These are phyloP conservation scores for Phytophthora sp. DNA, from an alignment of 352 stramenopile genomes.

Conservation along the genomic window DNA sequence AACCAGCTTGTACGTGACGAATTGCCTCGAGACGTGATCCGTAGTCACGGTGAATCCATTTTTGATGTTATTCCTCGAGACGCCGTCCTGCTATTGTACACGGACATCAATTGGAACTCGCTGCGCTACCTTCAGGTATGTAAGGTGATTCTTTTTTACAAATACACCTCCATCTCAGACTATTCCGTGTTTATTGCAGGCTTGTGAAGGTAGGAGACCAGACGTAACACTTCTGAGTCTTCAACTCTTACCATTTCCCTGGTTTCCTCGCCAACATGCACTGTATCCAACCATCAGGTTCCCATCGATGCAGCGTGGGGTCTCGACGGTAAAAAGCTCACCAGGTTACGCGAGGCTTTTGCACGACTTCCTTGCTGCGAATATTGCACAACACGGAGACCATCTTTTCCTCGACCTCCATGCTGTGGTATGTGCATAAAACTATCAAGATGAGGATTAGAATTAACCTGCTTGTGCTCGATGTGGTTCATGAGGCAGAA, in stretches of 20 bases:
- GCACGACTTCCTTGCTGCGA: slow-evolving; percentile 48
- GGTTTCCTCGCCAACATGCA: slow-evolving; percentile 62
- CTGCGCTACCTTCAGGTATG: slow-evolving; percentile 72
- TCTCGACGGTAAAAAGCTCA: slow-evolving; percentile 46
- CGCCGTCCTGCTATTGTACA: slow-evolving; percentile 76
- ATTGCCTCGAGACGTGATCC: slow-evolving; percentile 40
- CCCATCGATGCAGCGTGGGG: slow-evolving; percentile 36
- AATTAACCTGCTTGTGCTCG: neutral
- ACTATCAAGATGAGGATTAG: too few species aligned
- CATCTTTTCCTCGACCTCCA: slow-evolving; percentile 65
- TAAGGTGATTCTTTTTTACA: neutral
- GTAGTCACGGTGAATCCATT: slow-evolving; percentile 45
- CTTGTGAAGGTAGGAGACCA: slow-evolving; percentile 54
- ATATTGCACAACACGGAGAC: slow-evolving; percentile 29
- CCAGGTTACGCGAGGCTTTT: slow-evolving; percentile 52
- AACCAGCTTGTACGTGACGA: neutral
- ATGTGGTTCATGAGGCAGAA: slow-evolving; percentile 36
- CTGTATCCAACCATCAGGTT: slow-evolving; percentile 50
- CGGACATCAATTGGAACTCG: slow-evolving; percentile 86
- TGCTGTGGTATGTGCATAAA: slow-evolving; percentile 41
- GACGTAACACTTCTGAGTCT: slow-evolving; percentile 79
- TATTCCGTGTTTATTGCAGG: slow-evolving; percentile 11
- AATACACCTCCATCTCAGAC: neutral
- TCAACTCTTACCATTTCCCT: slow-evolving; percentile 87
- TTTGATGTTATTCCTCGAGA: slow-evolving; percentile 51